phyloP scores from a whole-genome alignment of 1,139 yeast genomes.

The Sugiyamaella xylanicola region DNA sequence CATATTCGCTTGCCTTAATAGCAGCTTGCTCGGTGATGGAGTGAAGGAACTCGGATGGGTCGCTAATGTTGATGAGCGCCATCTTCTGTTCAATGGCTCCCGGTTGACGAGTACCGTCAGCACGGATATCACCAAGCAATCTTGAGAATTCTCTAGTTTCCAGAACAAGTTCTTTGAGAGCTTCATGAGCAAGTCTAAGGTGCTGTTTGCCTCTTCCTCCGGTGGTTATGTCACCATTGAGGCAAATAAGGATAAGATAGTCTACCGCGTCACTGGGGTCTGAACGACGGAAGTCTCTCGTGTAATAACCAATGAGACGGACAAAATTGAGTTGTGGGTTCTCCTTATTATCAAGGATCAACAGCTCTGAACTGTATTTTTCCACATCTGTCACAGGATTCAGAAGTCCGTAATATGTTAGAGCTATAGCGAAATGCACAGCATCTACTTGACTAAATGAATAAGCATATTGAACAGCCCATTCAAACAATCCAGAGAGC shows the following conservation, averaged over 20 bases:
- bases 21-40: slow-evolving; percentile 87
- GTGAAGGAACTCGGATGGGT: slow-evolving; percentile 57
- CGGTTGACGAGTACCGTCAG: slow-evolving; percentile 75
- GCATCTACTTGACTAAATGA: slow-evolving; percentile 77
- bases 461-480: slow-evolving; percentile 73
- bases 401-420: slow-evolving; percentile 73
- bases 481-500: slow-evolving; percentile 78
- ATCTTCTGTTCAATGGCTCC: slow-evolving; percentile 85
- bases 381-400: slow-evolving; percentile 48
- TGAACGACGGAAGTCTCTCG: slow-evolving; percentile 76
- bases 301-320: slow-evolving; percentile 50
- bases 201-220: slow-evolving; percentile 35
- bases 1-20: slow-evolving; percentile 85
- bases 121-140: slow-evolving; percentile 75
- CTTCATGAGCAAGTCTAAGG: slow-evolving; percentile 67
- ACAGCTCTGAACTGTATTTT: slow-evolving; percentile 23
- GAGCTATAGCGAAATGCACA: slow-evolving; percentile 83
- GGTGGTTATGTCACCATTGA: slow-evolving; percentile 44
- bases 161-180: slow-evolving; percentile 79
- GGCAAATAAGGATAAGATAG: slow-evolving; percentile 71
- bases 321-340: slow-evolving; percentile 42
- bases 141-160: slow-evolving; percentile 84
- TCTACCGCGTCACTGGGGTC: slow-evolving; percentile 93
- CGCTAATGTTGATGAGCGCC: slow-evolving; percentile 60
- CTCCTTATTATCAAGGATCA: slow-evolving; percentile 36